Percentiles rank a stretch among this genome's conserved stretches.
Evolutionary conservation across 2,329 filamentous ascomycete genomes (phyloP).

Genomic region (Trichophaea hybrida): DNA sequence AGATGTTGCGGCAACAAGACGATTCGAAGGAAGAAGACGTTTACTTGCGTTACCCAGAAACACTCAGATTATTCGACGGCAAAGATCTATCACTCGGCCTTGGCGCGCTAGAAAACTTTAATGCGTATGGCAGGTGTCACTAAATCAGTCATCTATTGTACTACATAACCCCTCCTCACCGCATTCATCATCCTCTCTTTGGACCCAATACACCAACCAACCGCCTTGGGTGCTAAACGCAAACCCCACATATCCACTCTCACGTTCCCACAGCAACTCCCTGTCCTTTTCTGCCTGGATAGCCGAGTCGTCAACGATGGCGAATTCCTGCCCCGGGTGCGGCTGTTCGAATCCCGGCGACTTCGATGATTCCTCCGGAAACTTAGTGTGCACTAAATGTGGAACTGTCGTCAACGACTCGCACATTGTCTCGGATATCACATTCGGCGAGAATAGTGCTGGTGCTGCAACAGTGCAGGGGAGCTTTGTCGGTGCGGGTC

Average conservation of each 20-base stretch:
- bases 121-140: too few species aligned
- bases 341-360: conserved; percentile 24
- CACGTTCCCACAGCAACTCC: not conserved
- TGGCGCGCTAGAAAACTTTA: too few species aligned
- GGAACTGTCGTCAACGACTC: conserved; percentile 71
- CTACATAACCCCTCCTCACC: too few species aligned
- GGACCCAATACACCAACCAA: too few species aligned
- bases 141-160: too few species aligned
- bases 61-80: too few species aligned
- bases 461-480: conserved; percentile 78
- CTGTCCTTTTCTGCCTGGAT: not conserved
- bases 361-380: conserved; percentile 24
- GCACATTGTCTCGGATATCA: conserved; percentile 83
- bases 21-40: too few species aligned
- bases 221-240: too few species aligned
- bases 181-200: too few species aligned
- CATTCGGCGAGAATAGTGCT: conserved; percentile 73
- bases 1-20: too few species aligned
- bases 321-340: conserved; percentile 18
- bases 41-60: too few species aligned
- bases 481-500: conserved; percentile 71
- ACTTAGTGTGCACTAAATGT: conserved; percentile 60
- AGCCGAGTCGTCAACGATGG: conserved; percentile 6
- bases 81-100: too few species aligned
- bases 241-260: not conserved